Evolutionary conservation across 1,139 yeast species (phyloP).

Genomic region (Geotrichum klebahnii): DNA sequence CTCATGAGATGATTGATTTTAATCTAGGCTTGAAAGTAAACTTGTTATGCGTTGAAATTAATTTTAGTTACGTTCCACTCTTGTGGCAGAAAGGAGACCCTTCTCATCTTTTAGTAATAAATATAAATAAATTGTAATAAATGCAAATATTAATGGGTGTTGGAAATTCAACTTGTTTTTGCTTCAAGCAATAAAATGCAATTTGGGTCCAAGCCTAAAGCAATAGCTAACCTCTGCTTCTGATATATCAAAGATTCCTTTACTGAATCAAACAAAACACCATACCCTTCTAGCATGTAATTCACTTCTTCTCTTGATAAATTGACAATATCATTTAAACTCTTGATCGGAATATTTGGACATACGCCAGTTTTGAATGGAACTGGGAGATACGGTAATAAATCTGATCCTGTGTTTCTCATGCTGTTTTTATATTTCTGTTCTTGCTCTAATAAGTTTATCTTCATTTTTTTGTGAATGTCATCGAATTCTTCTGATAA

Average conservation of each 20-base stretch:
- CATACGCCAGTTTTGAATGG: conserved; percentile 9
- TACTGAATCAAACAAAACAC: not conserved
- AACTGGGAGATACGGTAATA: conserved; percentile 10
- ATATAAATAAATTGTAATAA: no score
- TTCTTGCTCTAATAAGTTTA: not conserved
- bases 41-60: no score
- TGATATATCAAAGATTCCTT: conserved; percentile 1
- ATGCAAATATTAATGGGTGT: no score
- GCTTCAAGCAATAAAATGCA: no score
- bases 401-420: not conserved
- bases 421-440: conserved; percentile 2
- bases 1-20: no score
- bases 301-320: conserved; percentile 1
- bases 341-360: conserved; percentile 3
- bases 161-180: no score
- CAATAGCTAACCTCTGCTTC: conserved; percentile 4
- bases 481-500: not conserved
- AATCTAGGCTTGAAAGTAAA: no score
- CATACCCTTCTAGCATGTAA: conserved; percentile 8
- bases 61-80: no score
- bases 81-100: no score
- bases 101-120: no score
- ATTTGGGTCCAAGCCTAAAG: conserved; percentile 8
- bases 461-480: not conserved
- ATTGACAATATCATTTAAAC: not conserved